phyloP scores from a whole-genome alignment of 768 basidiomycete species.

The Rhodosporidiobolus odoratus region DNA sequence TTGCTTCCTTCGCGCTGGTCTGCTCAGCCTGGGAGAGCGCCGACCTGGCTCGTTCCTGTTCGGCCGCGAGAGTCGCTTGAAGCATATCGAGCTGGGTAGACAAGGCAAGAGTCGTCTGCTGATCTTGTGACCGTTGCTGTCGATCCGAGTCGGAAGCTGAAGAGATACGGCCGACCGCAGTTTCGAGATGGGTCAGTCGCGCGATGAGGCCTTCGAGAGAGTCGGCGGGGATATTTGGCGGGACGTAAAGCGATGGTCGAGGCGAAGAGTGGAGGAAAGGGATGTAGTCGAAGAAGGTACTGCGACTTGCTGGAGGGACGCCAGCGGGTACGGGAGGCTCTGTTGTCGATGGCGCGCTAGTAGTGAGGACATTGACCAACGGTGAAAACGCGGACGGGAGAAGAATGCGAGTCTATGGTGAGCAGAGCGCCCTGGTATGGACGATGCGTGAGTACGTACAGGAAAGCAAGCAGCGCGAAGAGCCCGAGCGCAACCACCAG shows the following conservation, averaged over 20 bases:
- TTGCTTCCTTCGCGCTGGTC: not conserved
- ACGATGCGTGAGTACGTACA: too few species aligned
- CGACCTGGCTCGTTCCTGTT: not conserved
- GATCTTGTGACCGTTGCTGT: conserved; percentile 6
- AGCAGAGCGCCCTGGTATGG: too few species aligned
- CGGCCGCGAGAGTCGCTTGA: not conserved
- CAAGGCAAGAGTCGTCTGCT: not conserved
- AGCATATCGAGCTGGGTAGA: not conserved
- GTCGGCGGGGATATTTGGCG: conserved; percentile 22
- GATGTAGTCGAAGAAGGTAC: not conserved
- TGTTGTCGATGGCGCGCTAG: not conserved
- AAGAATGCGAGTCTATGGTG: too few species aligned
- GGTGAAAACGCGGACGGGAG: not conserved
- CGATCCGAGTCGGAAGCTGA: conserved; percentile 19
- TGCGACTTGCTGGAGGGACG: not conserved
- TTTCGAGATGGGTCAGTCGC: conserved; percentile 28
- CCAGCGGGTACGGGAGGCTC: conserved; percentile 4
- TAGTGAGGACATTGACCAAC: not conserved
- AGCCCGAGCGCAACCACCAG: not conserved
- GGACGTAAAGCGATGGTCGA: not conserved
- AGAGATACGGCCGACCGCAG: conserved; percentile 20
- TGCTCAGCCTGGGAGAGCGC: not conserved
- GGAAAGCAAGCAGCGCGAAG: not conserved
- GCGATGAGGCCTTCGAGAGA: conserved; percentile 26
- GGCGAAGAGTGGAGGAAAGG: not conserved